Percentiles rank a stretch among this genome's conserved stretches.
Conservation (phyloP, 176 grass and related monocot species). For the Coix lacrymajobi region DNA sequence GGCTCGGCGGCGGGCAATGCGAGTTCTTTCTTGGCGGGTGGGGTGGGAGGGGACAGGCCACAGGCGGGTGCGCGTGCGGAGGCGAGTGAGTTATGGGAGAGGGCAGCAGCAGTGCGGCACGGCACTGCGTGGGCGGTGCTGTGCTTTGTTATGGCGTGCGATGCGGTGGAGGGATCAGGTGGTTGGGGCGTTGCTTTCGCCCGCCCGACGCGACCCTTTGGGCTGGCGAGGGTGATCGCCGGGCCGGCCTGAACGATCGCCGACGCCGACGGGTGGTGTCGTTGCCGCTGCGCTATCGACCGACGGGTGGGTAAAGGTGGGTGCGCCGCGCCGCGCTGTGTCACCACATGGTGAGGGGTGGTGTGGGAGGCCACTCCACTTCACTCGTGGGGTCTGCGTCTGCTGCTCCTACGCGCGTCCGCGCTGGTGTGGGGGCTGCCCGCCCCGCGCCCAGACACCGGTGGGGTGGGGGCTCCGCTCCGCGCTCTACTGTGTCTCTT, state of each 20-base stretch:
- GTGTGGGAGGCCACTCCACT: background rate
- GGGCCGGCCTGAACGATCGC: too few species aligned
- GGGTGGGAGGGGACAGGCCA: background rate
- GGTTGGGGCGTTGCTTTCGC: conserved; percentile 53
- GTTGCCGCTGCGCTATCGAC: conserved; percentile 26
- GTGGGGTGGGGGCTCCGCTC: background rate
- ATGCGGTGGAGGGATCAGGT: conserved; percentile 48
- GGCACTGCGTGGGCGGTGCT: background rate
- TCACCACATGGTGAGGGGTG: background rate
- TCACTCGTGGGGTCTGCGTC: background rate
- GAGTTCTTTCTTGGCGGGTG: background rate
- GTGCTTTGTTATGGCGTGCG: conserved; percentile 30
- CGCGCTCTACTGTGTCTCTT: background rate
- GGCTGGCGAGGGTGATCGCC: background rate
- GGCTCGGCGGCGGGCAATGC: background rate
- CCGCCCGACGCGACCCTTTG: background rate
- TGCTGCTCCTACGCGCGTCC: background rate
- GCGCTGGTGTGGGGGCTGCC: background rate
- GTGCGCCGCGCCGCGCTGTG: background rate
- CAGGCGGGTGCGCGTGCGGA: background rate
- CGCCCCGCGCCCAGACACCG: too few species aligned
- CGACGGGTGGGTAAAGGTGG: background rate
- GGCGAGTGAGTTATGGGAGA: conserved; percentile 11
- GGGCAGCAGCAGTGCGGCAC: conserved; percentile 1
- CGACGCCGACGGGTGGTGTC: too few species aligned